These are phyloP conservation scores for Kingdonia uniflora DNA, from an alignment of 164 flowering plant species.

Conservation along the genomic window DNA sequence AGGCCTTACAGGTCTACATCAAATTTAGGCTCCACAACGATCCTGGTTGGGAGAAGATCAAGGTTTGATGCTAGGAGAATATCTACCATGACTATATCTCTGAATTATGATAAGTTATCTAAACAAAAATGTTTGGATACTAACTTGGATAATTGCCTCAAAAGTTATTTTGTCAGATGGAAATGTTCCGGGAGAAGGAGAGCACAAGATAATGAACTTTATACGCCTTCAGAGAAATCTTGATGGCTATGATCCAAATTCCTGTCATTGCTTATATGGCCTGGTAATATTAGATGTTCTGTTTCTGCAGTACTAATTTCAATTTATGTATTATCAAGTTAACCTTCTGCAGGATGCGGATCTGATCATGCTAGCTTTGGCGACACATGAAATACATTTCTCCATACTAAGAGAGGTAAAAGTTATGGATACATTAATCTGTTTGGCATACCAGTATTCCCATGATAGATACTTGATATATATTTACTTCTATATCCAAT, in stretches of 20 bases:
- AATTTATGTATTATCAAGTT: not conserved
- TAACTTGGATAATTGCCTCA: not conserved
- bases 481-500: too few relatives aligned
- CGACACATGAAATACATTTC: constrained; percentile 34
- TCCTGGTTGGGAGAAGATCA: constrained; percentile 31
- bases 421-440: not conserved
- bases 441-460: not conserved
- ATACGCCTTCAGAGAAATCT: constrained; percentile 30
- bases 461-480: too few relatives aligned
- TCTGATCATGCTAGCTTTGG: constrained; percentile 43
- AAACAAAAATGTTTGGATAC: too few relatives aligned
- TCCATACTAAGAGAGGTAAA: constrained; percentile 35
- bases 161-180: constrained; percentile 48
- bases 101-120: too few relatives aligned
- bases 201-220: constrained; percentile 43
- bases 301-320: not conserved
- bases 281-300: constrained; percentile 20
- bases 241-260: constrained; percentile 33
- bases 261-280: constrained; percentile 43
- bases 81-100: not conserved
- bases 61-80: constrained; percentile 7
- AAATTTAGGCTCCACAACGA: constrained; percentile 12
- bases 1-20: constrained; percentile 24
- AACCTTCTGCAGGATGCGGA: constrained; percentile 41
- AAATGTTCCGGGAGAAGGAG: constrained; percentile 56